A percentile compares a stretch with the other conserved stretches of the same genome.
Evolutionary conservation across 2,329 filamentous ascomycete species (phyloP).

Genomic region (Epichloe festucae): DNA sequence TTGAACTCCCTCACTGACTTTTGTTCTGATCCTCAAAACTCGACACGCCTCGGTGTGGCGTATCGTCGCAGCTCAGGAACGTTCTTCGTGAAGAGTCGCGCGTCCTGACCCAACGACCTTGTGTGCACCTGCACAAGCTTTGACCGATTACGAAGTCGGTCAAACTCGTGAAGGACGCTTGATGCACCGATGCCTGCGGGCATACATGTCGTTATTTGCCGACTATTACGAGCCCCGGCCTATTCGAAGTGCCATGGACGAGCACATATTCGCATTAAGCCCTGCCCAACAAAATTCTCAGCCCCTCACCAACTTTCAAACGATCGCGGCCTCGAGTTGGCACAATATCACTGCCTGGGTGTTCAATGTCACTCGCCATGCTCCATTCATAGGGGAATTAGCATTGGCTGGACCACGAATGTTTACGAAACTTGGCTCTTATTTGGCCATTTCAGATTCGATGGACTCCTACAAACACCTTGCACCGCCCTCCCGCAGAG

Average conservation of each 20-base stretch:
- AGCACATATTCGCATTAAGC: neutral
- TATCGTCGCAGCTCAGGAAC: neutral
- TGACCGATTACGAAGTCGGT: neutral
- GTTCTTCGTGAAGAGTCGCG: neutral
- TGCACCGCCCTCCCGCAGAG: constrained; percentile 9
- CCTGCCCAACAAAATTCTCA: constrained; percentile 2
- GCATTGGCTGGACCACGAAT: constrained; percentile 58
- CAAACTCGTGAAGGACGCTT: neutral
- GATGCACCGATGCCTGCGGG: neutral
- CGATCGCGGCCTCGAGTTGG: constrained; percentile 22
- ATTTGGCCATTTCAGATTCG: constrained; percentile 45
- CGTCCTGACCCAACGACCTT: neutral
- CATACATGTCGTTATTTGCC: neutral
- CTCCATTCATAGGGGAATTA: constrained; percentile 55
- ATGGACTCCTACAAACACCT: constrained; percentile 39
- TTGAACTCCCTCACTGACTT: too few species aligned
- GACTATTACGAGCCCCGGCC: neutral
- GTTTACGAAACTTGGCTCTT: constrained; percentile 53
- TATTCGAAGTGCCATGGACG: constrained; percentile 2
- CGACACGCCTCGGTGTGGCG: neutral
- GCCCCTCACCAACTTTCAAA: constrained; percentile 10
- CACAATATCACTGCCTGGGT: constrained; percentile 44
- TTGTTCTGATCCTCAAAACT: too few species aligned
- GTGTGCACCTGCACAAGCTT: neutral
- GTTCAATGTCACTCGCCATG: constrained; percentile 44